A percentile compares a stretch with the other conserved stretches of the same genome.
Conservation (phyloP, 306 rosid species). For the Dalbergia oliveri region DNA sequence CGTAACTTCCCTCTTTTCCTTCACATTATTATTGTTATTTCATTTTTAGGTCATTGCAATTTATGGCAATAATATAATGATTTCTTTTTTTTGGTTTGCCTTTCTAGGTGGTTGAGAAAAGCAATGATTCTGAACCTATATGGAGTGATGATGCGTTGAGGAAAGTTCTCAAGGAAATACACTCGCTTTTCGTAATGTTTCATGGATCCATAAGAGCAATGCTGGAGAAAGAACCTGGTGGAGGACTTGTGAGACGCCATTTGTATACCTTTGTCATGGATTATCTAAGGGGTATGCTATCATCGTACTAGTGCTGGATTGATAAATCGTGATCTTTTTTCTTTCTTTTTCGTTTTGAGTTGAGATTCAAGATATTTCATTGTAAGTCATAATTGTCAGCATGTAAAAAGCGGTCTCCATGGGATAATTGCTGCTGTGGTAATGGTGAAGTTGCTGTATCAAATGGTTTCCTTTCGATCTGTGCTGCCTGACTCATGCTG, state of each 20-base stretch:
- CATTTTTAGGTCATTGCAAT: not conserved
- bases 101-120: conserved; percentile 87
- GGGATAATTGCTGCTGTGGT: conserved; percentile 97
- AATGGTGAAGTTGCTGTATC: conserved; percentile 92
- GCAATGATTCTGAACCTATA: conserved; percentile 77
- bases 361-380: conserved; percentile 80
- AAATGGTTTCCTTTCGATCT: conserved; percentile 72
- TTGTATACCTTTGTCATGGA: conserved; percentile 89
- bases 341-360: conserved; percentile 26
- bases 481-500: conserved; percentile 73
- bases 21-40: no score
- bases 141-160: conserved; percentile 85
- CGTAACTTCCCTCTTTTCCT: not conserved
- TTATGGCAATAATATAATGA: conserved; percentile 34
- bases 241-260: conserved; percentile 76
- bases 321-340: conserved; percentile 41
- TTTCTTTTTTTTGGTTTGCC: not conserved
- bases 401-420: conserved; percentile 87
- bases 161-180: conserved; percentile 88
- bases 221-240: conserved; percentile 90
- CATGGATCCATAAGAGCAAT: conserved; percentile 83
- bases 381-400: conserved; percentile 96
- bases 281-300: conserved; percentile 83
- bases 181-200: conserved; percentile 88
- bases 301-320: conserved; percentile 43